Evolutionary conservation across 352 stramenopile species (phyloP).

Genomic region (Elongisporangium undulatum): DNA sequence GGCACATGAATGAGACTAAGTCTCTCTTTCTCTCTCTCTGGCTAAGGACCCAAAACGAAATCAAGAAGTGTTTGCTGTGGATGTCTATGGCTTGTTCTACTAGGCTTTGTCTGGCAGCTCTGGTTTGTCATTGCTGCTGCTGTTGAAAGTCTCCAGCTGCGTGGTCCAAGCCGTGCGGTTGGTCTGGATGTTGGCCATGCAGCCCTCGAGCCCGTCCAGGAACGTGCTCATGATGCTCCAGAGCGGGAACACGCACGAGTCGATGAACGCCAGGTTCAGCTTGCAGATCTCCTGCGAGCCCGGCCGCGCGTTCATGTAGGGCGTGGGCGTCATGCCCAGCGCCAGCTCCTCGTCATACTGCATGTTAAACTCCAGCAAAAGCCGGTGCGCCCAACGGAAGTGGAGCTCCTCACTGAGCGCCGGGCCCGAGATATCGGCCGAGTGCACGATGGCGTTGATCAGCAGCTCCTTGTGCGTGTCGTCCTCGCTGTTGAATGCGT

Average conservation of each 20-base stretch:
- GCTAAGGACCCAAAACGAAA: slow-evolving; percentile 3
- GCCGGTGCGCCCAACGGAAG: slow-evolving; percentile 53
- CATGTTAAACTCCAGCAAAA: slow-evolving; percentile 80
- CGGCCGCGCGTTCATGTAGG: slow-evolving; percentile 76
- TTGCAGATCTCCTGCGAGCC: slow-evolving; percentile 59
- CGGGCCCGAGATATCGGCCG: slow-evolving; percentile 75
- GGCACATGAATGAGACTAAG: neutral
- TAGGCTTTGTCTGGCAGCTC: too few species aligned
- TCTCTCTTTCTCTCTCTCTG: neutral
- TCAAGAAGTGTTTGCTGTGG: slow-evolving; percentile 1
- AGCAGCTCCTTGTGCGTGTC: slow-evolving; percentile 60
- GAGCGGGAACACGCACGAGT: slow-evolving; percentile 81
- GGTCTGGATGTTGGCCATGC: slow-evolving; percentile 58
- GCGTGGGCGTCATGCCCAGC: slow-evolving; percentile 52
- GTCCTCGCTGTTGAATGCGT: slow-evolving; percentile 45
- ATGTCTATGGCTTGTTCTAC: neutral
- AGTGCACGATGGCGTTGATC: slow-evolving; percentile 72
- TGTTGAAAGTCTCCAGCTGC: slow-evolving; percentile 12
- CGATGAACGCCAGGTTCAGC: slow-evolving; percentile 79
- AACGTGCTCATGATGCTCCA: slow-evolving; percentile 68
- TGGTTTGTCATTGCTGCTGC: neutral
- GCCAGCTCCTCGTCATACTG: slow-evolving; percentile 73
- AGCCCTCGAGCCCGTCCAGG: slow-evolving; percentile 52
- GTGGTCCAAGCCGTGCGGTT: slow-evolving; percentile 63
- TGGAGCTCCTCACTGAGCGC: slow-evolving; percentile 48